Evolutionary conservation across 1,139 yeast genomes (phyloP), one percentile per base, ranked within the genome.

Genomic region (Zhuliangozyma parablackwelliae): DNA sequence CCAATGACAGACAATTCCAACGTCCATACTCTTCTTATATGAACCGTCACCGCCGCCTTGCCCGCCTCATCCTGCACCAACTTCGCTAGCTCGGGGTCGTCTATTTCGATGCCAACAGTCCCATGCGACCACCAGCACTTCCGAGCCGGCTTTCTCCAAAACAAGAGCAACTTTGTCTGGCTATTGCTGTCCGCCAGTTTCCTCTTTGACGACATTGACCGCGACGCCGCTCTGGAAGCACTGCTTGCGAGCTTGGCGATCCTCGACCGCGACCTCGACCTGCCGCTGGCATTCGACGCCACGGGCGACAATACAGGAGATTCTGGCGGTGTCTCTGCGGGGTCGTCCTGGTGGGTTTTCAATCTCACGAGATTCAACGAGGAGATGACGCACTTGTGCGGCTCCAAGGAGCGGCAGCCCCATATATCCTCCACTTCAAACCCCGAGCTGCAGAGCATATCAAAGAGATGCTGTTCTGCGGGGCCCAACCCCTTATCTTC

Each of bases 41-140:
- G 94, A 12, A 84, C 83, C 45, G 74, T 78, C 13, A 70, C 65
- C 7, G 45, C 44, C 48, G 61, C 50, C 7, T 50, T 43, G n/a
- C 41, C 38, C 4, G 48, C 53, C 10, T 46, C 48, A 12, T 48
- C 51, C 13, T 46, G 41, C 12, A 39, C 37, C 34, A 77, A 60
- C 7, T 59, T 44, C 10, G 49, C 47, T 3, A 45, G 40, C 11
- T 44, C 45, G 5, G 52, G 46, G 2, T 48, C 44, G 12, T 50
- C 56, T 8, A 84, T 66, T 27, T 70, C 72, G 26, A 88, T 65
- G 6, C 72, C 75, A 16, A 80, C 66, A 33, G 70, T 65, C 32
- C 78, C 79, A 51, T 83, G 84, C 10, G 86, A 83, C 99, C 99
- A 94, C 99, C 99, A 94, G 63, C 99, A 94, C 57, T 94, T 94